Conservation (phyloP, 176 grass and related monocot genomes). For the Zoysia japonica region DNA sequence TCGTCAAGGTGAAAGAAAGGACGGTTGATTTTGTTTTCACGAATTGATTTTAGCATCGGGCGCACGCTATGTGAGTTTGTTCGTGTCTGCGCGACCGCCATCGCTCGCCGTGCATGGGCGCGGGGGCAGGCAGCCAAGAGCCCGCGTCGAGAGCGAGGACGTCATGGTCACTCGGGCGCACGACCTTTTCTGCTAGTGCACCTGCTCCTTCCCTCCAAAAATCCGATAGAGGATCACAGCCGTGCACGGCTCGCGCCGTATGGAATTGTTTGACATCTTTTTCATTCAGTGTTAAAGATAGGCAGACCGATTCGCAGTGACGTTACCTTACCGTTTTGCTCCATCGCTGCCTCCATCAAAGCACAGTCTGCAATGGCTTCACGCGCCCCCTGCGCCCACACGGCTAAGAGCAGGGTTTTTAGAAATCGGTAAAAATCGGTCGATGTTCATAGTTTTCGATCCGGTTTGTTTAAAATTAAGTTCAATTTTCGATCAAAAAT, state of each 20-base stretch:
- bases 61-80: background rate
- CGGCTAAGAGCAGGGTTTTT: too few relatives aligned
- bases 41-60: background rate
- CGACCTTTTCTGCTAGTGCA: background rate
- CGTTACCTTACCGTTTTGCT: background rate
- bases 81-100: background rate
- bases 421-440: too few relatives aligned
- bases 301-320: background rate
- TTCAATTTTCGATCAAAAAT: too few relatives aligned
- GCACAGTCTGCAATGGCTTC: background rate
- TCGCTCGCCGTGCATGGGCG: background rate
- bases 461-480: too few relatives aligned
- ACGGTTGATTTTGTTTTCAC: background rate
- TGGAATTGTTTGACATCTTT: too few relatives aligned
- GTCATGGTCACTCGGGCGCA: constrained; percentile 3
- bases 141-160: background rate
- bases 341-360: background rate
- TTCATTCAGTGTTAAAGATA: background rate
- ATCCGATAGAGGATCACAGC: too few relatives aligned
- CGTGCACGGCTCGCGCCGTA: too few relatives aligned
- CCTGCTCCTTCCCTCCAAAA: too few relatives aligned
- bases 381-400: background rate
- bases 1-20: background rate
- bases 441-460: too few relatives aligned
- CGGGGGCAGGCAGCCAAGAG: background rate